phyloP scores from a whole-genome alignment of 2,329 filamentous ascomycete species.

The Aspergillus sp. region DNA sequence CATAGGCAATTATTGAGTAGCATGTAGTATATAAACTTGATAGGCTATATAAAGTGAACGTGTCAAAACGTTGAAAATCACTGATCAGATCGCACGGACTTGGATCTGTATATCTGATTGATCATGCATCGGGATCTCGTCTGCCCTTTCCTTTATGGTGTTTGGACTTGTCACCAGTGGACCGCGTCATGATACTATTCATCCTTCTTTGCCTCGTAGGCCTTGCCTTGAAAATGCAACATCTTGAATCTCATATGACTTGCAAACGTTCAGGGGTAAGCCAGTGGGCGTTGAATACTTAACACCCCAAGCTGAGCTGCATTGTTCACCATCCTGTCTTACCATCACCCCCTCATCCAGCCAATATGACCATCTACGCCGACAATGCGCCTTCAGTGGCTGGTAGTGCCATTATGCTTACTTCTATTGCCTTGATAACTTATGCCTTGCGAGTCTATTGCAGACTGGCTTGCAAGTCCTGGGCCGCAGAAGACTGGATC shows the following conservation, averaged over 20 bases:
- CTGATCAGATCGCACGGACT: no score
- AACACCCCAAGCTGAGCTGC: neutral
- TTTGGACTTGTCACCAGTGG: no score
- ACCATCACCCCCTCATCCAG: neutral
- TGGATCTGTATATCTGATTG: no score
- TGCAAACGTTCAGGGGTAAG: no score
- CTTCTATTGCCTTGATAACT: constrained; percentile 11
- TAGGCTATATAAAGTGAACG: no score
- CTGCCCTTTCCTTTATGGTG: no score
- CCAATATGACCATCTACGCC: constrained; percentile 14
- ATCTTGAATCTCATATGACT: no score
- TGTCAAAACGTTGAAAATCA: no score
- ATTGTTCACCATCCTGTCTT: neutral
- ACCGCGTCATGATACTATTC: neutral
- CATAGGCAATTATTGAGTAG: no score
- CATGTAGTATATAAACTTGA: no score
- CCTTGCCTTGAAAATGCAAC: no score
- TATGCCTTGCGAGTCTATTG: constrained; percentile 15
- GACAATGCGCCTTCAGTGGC: constrained; percentile 15
- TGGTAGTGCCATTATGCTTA: constrained; percentile 16
- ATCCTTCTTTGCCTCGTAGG: neutral
- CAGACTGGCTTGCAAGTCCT: constrained; percentile 13
- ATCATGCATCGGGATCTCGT: no score
- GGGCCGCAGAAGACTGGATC: constrained; percentile 19
- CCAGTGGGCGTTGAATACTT: neutral